These are phyloP conservation scores for Capronia coronata DNA, from an alignment of 2,329 filamentous ascomycete species.

Conservation along the genomic window DNA sequence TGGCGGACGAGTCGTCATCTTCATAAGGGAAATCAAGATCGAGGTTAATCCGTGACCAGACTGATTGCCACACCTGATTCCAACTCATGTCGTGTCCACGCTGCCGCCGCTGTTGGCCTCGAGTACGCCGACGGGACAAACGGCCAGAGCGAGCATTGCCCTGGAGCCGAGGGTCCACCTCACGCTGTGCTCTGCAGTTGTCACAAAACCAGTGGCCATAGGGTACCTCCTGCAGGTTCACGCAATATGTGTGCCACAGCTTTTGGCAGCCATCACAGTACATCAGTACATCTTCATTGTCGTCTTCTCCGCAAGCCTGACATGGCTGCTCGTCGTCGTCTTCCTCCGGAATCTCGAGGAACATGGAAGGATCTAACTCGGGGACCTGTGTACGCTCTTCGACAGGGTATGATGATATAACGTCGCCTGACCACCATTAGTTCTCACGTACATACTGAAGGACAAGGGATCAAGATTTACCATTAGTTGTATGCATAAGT, in stretches of 20 bases:
- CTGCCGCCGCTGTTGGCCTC: slow-evolving; percentile 40
- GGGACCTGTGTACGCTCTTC: slow-evolving; percentile 62
- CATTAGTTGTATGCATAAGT: slow-evolving; percentile 71
- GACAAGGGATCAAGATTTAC: slow-evolving; percentile 47
- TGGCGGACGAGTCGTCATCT: slow-evolving; percentile 55
- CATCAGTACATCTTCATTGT: slow-evolving; percentile 76
- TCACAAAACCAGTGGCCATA: slow-evolving; percentile 84
- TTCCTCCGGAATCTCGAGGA: slow-evolving; percentile 60
- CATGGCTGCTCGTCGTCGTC: slow-evolving; percentile 66
- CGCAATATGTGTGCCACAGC: slow-evolving; percentile 85
- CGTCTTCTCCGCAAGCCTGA: slow-evolving; percentile 72
- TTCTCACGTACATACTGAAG: slow-evolving; percentile 4
- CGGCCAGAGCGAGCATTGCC: slow-evolving; percentile 30
- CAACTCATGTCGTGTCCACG: slow-evolving; percentile 51
- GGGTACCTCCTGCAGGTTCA: slow-evolving; percentile 72
- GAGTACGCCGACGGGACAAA: slow-evolving; percentile 46
- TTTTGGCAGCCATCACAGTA: slow-evolving; percentile 88
- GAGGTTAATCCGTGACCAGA: slow-evolving; percentile 70
- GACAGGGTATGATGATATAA: slow-evolving; percentile 53
- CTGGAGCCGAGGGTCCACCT: slow-evolving; percentile 35
- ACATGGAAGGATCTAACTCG: slow-evolving; percentile 76
- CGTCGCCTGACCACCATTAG: slow-evolving; percentile 40
- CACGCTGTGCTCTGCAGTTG: slow-evolving; percentile 57
- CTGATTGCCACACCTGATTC: slow-evolving; percentile 81
- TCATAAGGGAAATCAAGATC: slow-evolving; percentile 83